Evolutionary conservation across 225 moss, liverwort and hornwort genomes (phyloP).

Genomic region (Pseudoscleropodium purum): DNA sequence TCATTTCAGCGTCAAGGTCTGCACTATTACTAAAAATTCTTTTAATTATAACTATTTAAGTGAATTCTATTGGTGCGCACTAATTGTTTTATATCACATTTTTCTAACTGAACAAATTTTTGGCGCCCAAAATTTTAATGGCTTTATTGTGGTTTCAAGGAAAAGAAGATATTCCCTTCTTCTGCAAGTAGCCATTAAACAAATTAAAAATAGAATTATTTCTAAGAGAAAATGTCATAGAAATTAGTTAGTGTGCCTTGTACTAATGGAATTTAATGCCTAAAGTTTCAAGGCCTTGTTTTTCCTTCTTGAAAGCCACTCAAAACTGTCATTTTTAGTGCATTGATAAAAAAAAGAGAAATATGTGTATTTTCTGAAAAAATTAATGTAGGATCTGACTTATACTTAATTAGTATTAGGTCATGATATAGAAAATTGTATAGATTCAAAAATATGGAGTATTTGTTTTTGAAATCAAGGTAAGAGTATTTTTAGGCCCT

Average conservation of each 20-base stretch:
- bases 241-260: neutral
- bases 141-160: neutral
- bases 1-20: neutral
- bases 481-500: too few species aligned
- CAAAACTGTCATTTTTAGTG: neutral
- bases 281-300: fast-evolving
- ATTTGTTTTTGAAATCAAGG: neutral
- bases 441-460: neutral
- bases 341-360: fast-evolving
- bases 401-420: too few species aligned
- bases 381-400: neutral
- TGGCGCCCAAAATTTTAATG: too few species aligned
- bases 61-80: neutral
- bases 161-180: neutral
- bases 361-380: too few species aligned
- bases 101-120: neutral
- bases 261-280: neutral
- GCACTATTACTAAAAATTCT: neutral
- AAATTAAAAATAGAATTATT: neutral
- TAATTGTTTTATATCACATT: neutral
- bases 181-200: neutral
- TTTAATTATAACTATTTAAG: neutral
- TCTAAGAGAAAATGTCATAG: neutral
- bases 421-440: fast-evolving
- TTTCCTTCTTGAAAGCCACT: neutral